Evolutionary conservation across 2,329 filamentous ascomycete genomes (phyloP).

Genomic region (Massarina eburnea): DNA sequence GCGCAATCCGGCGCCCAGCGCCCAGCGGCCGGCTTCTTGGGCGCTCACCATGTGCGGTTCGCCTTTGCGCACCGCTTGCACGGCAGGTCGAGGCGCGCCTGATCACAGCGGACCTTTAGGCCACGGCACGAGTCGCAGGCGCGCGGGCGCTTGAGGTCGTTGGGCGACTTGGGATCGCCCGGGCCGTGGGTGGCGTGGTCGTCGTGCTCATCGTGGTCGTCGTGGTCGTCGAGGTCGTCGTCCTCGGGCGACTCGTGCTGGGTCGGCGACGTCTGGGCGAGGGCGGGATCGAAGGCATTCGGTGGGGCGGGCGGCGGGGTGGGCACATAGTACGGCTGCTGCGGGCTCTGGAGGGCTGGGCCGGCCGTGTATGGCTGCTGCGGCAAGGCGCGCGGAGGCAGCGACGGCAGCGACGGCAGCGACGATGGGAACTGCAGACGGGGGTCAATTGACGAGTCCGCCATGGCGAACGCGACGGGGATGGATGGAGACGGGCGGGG

Average conservation of each 20-base stretch:
- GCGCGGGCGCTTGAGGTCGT: slow-evolving; percentile 49
- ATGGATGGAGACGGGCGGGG: neutral
- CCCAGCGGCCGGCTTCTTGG: neutral
- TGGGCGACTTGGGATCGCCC: slow-evolving; percentile 33
- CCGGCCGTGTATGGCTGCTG: slow-evolving; percentile 28
- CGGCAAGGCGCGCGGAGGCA: slow-evolving; percentile 22
- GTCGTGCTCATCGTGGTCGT: slow-evolving; percentile 20
- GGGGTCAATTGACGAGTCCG: slow-evolving; percentile 33
- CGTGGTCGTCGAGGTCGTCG: slow-evolving; percentile 21
- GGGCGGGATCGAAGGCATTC: slow-evolving; percentile 31
- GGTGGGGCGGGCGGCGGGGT: slow-evolving; percentile 18
- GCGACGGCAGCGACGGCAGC: slow-evolving; percentile 25
- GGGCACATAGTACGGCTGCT: slow-evolving; percentile 38
- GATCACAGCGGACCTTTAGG: slow-evolving; percentile 75
- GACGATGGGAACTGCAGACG: slow-evolving; percentile 30
- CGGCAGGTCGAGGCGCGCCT: slow-evolving; percentile 64
- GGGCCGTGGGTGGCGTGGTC: slow-evolving; percentile 27
- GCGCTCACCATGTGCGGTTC: slow-evolving; percentile 67
- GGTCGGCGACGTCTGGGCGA: slow-evolving; percentile 30
- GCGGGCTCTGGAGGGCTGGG: slow-evolving; percentile 19
- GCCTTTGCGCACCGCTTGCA: slow-evolving; percentile 75
- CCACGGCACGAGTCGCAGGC: slow-evolving; percentile 53
- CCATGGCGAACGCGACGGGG: slow-evolving; percentile 18
- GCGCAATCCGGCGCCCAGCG: neutral
- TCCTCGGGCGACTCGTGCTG: slow-evolving; percentile 27